Percentiles rank a stretch among this genome's conserved stretches.
Conservation (phyloP, 2,329 filamentous ascomycete species). For the Claviceps citrina region DNA sequence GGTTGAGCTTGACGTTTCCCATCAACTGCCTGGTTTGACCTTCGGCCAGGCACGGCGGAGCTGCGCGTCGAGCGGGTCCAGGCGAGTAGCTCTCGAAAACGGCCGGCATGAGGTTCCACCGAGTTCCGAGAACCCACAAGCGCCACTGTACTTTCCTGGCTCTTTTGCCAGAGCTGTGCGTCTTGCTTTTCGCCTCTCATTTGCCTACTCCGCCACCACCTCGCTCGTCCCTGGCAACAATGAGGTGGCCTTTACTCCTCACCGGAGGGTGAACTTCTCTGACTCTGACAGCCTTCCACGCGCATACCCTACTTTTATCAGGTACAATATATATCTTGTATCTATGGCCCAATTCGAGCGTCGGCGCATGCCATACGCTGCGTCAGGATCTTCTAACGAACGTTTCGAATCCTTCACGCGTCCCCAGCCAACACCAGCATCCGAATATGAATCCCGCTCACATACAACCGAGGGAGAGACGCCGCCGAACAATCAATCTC, state of each 20-base stretch:
- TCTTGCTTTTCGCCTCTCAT: neutral
- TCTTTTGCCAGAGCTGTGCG: constrained; percentile 1
- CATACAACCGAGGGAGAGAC: constrained; percentile 1
- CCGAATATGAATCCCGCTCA: neutral
- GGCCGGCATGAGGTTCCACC: constrained; percentile 16
- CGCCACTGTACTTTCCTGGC: neutral
- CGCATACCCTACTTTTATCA: too few relatives aligned
- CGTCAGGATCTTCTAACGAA: neutral
- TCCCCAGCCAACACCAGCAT: neutral
- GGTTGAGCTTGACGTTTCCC: constrained; percentile 15
- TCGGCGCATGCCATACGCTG: constrained; percentile 3
- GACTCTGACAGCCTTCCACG: constrained; percentile 7
- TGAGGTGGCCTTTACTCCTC: constrained; percentile 19
- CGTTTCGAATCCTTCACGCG: constrained; percentile 1
- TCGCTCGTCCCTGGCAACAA: constrained; percentile 7
- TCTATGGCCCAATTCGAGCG: constrained; percentile 1
- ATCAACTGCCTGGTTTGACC: constrained; percentile 12
- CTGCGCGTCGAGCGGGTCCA: constrained; percentile 22
- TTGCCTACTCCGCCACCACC: constrained; percentile 2
- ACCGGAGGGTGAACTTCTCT: constrained; percentile 10
- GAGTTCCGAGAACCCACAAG: constrained; percentile 6
- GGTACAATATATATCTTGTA: too few relatives aligned
- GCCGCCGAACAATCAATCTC: constrained; percentile 7
- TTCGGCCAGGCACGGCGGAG: constrained; percentile 21
- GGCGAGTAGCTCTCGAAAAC: too few relatives aligned